Base-by-base conservation (phyloP, 495 filamentous ascomycete genomes). In the Staphylotrichum tortipilum region DNA sequence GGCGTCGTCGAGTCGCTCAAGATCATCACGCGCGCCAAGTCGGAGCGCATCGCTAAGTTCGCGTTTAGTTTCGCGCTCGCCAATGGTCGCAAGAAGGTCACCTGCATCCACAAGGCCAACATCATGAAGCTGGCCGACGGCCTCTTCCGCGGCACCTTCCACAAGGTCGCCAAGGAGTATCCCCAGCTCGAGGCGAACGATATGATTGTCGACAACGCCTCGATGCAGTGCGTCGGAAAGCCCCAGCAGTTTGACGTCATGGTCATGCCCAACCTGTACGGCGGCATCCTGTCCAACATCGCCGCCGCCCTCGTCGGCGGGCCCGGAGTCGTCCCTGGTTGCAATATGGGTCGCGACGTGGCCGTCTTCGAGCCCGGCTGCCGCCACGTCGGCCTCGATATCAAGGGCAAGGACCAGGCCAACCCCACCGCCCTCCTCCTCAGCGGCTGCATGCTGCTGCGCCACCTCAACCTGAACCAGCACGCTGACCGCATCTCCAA, bases 111-210 rank as follows among this genome's bases (percentile, higher is more conserved):
- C 80, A 98, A 98, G 78, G 94, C 92, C 64, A 98, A 97, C 77
- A 98, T 98, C 75, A 98, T 98, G 92, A 97, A 98, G 79, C 78
- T 98, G 44, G 91, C 90, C 70, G 92, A 97, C 62, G 92, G 92
- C 73, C 84, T 98, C 51, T 98, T 98, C 84, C 85, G 92, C 63
- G 88, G 84, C 70, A 98, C 92, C 39, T 92, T 97, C 80, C 85
- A 94, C 73, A 80, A 83, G 58, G 82, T 94, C 56, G 88, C 89
- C 42, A 84, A 89, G 71, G 85, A 94, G 64, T 97, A 90, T 70
- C 89, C 92, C 38, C 90, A 88, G 28, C 74, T 98, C 50, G 87
- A 94, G 76, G 82, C 84, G 49, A 92, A 91, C 72, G 94, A 97
- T 71, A 95, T 97, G 91, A 97, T 98, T 66, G 94, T 98, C 60